Base-by-base conservation (phyloP, 1,284 basidiomycete genomes). In the Microbotryomycetes sp. region DNA sequence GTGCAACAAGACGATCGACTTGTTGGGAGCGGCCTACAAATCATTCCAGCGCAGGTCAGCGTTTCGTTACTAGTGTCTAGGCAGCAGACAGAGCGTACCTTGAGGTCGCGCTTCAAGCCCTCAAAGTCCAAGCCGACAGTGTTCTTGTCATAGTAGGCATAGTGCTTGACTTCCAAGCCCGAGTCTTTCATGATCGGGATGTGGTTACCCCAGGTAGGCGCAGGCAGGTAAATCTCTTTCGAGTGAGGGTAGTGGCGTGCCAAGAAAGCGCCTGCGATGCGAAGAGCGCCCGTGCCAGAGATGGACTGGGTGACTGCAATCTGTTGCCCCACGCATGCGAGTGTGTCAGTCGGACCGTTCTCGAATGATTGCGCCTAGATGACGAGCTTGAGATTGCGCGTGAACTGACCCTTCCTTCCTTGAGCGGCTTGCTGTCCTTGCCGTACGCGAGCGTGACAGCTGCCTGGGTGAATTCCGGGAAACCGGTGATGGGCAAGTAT, bases 131-230 rank as follows among this genome's bases (percentile, higher is more conserved):
- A 83, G 2, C 86, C 87, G 68, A 96, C 89, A 13, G 90, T 94
- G 76, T 87, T 84, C 54, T 87, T 83, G 77, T 97, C 89, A 74
- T 94, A 93, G 78, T 94, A 97, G 18, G 87, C 82, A 80, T 97
- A 97, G 28, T 82, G 81, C 74, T 90, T 88, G 73, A 97, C 91
- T 78, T 96, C 89, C 45, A 98, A 81, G 16, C 93, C 93, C 54
- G 91, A 90, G 78, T 97, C 91, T 66, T 85, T 76, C 72, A 79
- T 78, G 69, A 78, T 76, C 46, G 81, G 80, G 52, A 86, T 90
- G 77, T 99, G 94, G 80, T 98, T 98, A 47, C 94, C 94, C 96
- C 96, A 99, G 7, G 93, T 90, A 18, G 96, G 96, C 13, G 81
- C 81, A 47, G 96, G 96, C 57, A 98, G 81, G 80, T 97, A 98